Evolutionary conservation across 2,329 filamentous ascomycete genomes (phyloP), one percentile per base, ranked within the genome.

Genomic region (Pyrenophora tritici-repentis): DNA sequence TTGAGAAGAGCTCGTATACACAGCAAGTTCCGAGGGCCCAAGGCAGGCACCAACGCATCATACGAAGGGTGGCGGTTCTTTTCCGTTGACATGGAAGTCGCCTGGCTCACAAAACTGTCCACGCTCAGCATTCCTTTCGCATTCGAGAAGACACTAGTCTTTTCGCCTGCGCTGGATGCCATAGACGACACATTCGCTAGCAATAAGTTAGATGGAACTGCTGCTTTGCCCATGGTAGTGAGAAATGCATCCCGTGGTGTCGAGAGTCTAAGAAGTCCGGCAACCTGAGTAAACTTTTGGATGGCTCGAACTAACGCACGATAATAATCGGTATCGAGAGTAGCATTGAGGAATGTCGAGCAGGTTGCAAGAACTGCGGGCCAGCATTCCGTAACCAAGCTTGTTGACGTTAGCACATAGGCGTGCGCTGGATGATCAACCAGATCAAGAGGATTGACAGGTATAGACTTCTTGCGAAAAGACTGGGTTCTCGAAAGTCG

Each of bases 191-290:
- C 60, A 29, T 72, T 73, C 12, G 75, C 70, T 42, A 76, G 74
- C 4, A 80, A 58, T 12, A 81, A 80, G 61, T 95, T 93, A 0
- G 91, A 85, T 3, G 94, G 94, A 2, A 97, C 90, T 6, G 94
- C 91, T 36, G 92, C 88, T 75, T 99, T 99, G 0, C 91, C 91
- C 3, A 99, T 78, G 0, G 93, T 97, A 0, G 94, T 97, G 29
- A 99, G 79, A 65, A 99, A 95, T 0, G 94, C 94, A 78, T 99
- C 94, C 58, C 94, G 83, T 0, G 94, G 92, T 0, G 93, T 97
- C 10, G 83, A 79, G 8, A 97, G 82, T 56, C 92, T 86, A 7
- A 99, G 76, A 39, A 99, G 79, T 4, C 94, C 95, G 33, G 94
- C 91, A 2, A 97, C 93, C 70, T 99, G 95, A 1, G 94, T 89